Base-by-base conservation (phyloP, 192 early-diverging fungal species). In the Martensiomyces pterosporus region DNA sequence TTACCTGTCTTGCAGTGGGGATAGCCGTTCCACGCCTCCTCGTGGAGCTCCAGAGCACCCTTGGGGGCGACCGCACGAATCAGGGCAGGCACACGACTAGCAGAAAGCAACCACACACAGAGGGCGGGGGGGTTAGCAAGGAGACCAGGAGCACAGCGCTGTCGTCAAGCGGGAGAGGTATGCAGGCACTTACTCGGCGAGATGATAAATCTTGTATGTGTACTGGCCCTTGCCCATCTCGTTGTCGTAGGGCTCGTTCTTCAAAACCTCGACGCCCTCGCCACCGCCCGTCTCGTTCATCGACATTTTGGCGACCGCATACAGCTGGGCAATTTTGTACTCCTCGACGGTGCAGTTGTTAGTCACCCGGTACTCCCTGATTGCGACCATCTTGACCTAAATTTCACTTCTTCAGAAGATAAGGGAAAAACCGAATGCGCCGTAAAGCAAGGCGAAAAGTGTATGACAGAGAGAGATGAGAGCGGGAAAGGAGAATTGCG, bases 11-110 rank as follows among this genome's bases (percentile, higher is more conserved):
- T 66, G 60, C 68, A 80, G 64, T 83, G 81, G 6, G 87, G 87
- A 46, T 86, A 90, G 37, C 83, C 87, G 60, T 90, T 90, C 87
- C 87, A 90, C 37, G 87, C 87, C 60, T 83, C 82, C 52, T 90
- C 87, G 60, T 86, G 82, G 26, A 87, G 67, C 41, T 82, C 78
- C 47, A 87, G 74, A 3, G 85, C 65, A 4, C 79, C 82, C 42
- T 75, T 70, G 15, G 87, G 85, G 32, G 78, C 75, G 29, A 89
- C n/a, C 14, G 68, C 55, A 46, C 82, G 72, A 19, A 89, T 75
- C 57, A 77, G 65, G 1, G 75, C 35, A 0, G 87, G 87, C 2
- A 86, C 66, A 67, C 76, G 78, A 27, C 79, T 80, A 71, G 38
- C 43, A 60, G 10, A 9, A 18, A n/a, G 7, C 21, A 33, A 49